Base-by-base conservation (phyloP, 2,329 filamentous ascomycete species). In the Biscogniauxia sp. region DNA sequence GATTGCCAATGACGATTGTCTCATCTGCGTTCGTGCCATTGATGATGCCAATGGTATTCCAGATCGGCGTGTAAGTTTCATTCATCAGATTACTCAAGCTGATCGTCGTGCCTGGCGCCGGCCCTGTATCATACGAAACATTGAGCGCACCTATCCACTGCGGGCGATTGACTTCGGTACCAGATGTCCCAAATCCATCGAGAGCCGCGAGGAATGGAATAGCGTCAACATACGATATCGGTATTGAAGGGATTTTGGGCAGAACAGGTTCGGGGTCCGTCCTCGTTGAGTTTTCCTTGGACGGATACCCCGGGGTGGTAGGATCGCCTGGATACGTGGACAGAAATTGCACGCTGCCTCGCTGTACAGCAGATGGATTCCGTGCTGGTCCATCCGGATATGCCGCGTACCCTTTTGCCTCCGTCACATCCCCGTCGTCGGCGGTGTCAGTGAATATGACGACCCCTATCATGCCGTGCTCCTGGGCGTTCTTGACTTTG, bases 301-400 rank as follows among this genome's bases (percentile, higher is more conserved):
- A 93, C 1, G 92, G 87, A 70, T 94, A 94, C 4, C 92, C 92
- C 1, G 90, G 90, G 0, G 92, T 96, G 0, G 92, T 95, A 49
- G 91, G 91, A 67, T 95, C 80, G 62, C 87, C 85, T 55, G 76
- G 81, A 67, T 73, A 79, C 61, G 75, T 82, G 72, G 87, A 88
- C 28, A 93, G 73, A 69, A 90, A 93, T 69, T 92, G 84, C 1
- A 87, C 84, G 69, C 90, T 93, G 45, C 92, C 92, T 70, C 92
- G 81, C 72, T 96, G 91, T 8, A 95, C 90, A 58, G 88, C 85
- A 67, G 85, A 89, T 6, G 91, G 91, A 64, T 95, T 85, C 69
- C 92, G 82, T 0, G 90, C 92, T 5, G 91, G 91, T 0, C 91
- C 92, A 53, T 88, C 79, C 0, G 92, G 91, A 70, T 94, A 94